Conservation (phyloP, 2,329 filamentous ascomycete species). For the Neopestalotiopsis sp. region DNA sequence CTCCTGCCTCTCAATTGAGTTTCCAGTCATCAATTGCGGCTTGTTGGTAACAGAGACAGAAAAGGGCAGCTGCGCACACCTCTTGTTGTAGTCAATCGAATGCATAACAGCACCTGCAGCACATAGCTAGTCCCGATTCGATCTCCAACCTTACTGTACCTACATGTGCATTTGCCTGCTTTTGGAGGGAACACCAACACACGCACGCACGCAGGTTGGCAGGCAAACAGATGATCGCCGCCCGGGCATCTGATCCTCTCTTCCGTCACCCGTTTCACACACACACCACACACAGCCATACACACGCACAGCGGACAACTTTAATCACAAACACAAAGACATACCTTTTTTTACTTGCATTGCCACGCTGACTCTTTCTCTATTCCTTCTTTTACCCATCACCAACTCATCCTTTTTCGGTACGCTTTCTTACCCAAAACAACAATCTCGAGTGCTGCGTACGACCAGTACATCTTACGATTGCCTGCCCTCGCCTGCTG, state of each 20-base stretch:
- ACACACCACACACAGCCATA: background rate
- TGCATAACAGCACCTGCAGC: background rate
- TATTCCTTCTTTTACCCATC: background rate
- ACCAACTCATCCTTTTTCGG: background rate
- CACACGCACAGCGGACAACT: background rate
- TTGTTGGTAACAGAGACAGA: background rate
- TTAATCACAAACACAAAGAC: background rate
- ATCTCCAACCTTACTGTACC: background rate
- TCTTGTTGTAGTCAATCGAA: background rate
- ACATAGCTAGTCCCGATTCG: background rate
- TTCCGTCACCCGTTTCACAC: background rate
- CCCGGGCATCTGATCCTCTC: background rate
- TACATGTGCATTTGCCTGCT: background rate
- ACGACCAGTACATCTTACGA: too few species aligned
- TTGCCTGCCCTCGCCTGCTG: too few species aligned
- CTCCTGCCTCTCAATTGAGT: background rate
- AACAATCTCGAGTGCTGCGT: background rate
- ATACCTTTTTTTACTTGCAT: background rate
- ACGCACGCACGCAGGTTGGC: background rate
- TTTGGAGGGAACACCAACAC: background rate
- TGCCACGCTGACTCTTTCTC: background rate
- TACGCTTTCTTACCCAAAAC: background rate
- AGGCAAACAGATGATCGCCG: constrained; percentile 1
- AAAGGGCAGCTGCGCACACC: background rate
- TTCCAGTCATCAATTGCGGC: background rate